Conservation (phyloP, 345 rosid genomes). For the Eutrema heterophyllum region DNA sequence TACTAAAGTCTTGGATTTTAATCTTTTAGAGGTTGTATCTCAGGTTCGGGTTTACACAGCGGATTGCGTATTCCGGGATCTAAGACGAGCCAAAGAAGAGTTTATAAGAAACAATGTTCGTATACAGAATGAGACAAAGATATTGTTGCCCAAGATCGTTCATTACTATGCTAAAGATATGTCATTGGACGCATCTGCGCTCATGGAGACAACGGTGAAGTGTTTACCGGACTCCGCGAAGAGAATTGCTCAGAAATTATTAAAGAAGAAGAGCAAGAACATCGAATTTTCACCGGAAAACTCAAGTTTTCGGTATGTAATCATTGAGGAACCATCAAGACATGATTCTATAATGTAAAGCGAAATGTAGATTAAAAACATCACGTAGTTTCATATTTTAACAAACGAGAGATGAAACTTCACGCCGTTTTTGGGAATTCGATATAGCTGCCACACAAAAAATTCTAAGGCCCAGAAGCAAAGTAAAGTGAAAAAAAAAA, state of each 20-base stretch:
- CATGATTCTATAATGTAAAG: constrained; percentile 9
- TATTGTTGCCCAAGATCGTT: constrained; percentile 54
- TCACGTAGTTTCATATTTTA: constrained; percentile 1
- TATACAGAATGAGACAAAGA: constrained; percentile 56
- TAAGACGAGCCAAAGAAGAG: constrained; percentile 57
- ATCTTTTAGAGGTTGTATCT: neutral
- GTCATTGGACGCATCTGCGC: constrained; percentile 38
- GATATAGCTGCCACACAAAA: constrained; percentile 8
- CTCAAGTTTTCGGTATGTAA: constrained; percentile 59
- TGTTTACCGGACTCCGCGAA: constrained; percentile 43
- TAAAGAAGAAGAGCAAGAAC: constrained; percentile 35
- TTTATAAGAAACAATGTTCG: constrained; percentile 48
- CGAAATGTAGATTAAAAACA: neutral
- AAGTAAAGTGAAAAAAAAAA: neutral
- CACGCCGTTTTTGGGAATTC: neutral
- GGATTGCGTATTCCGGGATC: constrained; percentile 50
- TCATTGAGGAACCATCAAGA: constrained; percentile 41
- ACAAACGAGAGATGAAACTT: neutral
- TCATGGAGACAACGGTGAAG: constrained; percentile 36
- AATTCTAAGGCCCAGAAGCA: constrained; percentile 24
- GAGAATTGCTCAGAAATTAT: constrained; percentile 40
- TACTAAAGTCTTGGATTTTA: neutral
- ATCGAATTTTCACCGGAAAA: constrained; percentile 56
- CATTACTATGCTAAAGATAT: constrained; percentile 60
- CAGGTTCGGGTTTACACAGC: constrained; percentile 66